Evolutionary conservation across 164 flowering plant genomes (phyloP).

Genomic region (Tetrastigma voinierianum): DNA sequence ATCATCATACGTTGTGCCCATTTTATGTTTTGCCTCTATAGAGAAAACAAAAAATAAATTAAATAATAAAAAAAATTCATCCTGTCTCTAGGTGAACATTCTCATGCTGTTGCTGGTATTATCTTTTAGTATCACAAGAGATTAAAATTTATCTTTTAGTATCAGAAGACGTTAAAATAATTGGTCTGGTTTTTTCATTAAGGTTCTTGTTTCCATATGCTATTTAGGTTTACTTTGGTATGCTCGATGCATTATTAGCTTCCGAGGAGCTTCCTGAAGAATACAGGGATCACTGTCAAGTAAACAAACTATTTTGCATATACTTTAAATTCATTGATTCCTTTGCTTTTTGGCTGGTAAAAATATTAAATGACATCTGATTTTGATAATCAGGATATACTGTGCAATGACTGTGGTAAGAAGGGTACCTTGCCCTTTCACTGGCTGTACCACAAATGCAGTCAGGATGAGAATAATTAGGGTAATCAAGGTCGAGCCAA

Average conservation of each 20-base stretch:
- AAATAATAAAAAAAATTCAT: too few species aligned
- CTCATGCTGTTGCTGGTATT: too few species aligned
- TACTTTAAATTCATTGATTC: background rate
- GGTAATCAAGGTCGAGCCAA: conserved; percentile 51
- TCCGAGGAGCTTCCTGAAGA: conserved; percentile 91
- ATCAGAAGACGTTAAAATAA: too few species aligned
- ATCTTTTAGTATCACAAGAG: too few species aligned
- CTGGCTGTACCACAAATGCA: conserved; percentile 90
- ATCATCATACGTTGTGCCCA: too few species aligned
- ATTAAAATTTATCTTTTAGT: too few species aligned
- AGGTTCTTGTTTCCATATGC: background rate
- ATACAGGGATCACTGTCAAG: conserved; percentile 80
- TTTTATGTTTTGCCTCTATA: too few species aligned
- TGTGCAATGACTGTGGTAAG: conserved; percentile 85
- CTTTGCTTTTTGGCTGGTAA: background rate
- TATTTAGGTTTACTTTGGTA: conserved; percentile 83
- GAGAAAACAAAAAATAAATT: too few species aligned
- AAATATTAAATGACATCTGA: too few species aligned
- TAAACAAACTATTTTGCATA: conserved; percentile 11
- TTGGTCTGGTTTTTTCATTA: too few species aligned
- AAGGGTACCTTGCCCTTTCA: conserved; percentile 80
- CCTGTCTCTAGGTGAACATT: too few species aligned
- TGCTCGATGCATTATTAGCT: conserved; percentile 88
- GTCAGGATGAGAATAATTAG: too few species aligned
- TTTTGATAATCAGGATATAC: conserved; percentile 57